Percentiles rank a stretch among this genome's conserved stretches.
Evolutionary conservation across 305 asterid species (phyloP).

Genomic region (Rubia balearica): DNA sequence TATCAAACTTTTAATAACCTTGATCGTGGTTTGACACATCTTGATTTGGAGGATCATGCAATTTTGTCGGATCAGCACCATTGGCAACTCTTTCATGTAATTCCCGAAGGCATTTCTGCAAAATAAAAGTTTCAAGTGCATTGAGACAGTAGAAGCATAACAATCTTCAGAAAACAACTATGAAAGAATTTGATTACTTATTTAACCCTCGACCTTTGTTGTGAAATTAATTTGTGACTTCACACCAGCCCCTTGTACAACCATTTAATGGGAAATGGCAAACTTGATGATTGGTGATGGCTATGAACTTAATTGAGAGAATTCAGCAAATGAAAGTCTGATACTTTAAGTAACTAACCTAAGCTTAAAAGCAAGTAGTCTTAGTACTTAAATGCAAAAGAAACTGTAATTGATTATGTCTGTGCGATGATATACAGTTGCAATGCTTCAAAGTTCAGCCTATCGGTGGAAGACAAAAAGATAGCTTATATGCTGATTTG

Average conservation of each 20-base stretch:
- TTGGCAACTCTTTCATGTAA: conserved; percentile 52
- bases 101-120: conserved; percentile 49
- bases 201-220: no score
- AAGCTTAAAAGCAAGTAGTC: background rate
- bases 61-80: conserved; percentile 67
- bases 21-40: conserved; percentile 37
- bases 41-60: conserved; percentile 47
- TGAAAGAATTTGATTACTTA: background rate
- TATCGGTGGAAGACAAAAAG: background rate
- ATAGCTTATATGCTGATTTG: background rate
- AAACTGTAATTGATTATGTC: background rate
- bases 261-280: background rate
- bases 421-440: background rate
- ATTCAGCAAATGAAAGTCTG: no score
- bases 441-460: background rate
- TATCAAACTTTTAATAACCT: conserved; percentile 32
- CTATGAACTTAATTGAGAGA: background rate
- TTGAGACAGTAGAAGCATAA: conserved; percentile 1
- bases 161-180: background rate
- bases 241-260: background rate
- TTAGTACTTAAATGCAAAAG: background rate
- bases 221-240: background rate
- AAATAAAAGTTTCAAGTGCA: conserved; percentile 10
- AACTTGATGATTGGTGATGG: background rate
- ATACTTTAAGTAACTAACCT: background rate